phyloP scores from a whole-genome alignment of 495 filamentous ascomycete species.

The Hyaloscypha variabilis region DNA sequence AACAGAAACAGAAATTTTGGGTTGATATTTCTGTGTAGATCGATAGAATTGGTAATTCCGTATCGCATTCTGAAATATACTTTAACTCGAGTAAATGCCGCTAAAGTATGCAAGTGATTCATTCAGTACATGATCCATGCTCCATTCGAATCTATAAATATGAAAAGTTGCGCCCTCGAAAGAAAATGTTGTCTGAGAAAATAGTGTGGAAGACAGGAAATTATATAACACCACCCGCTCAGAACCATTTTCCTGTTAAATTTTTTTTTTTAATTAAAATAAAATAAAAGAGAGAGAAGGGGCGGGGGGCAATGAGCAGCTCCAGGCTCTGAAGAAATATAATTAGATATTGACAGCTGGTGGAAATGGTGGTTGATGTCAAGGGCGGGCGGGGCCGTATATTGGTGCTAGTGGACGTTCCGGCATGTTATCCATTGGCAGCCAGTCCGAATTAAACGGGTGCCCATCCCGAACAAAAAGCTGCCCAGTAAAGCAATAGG shows the following conservation, averaged over 20 bases:
- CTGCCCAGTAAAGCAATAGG: conserved; percentile 1
- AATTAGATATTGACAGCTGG: not conserved
- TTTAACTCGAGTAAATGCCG: not conserved
- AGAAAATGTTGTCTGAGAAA: not conserved
- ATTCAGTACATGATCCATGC: not conserved
- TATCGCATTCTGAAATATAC: not conserved
- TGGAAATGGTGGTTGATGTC: conserved; percentile 4
- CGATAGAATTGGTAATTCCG: not conserved
- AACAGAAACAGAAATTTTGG: not conserved
- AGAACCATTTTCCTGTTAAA: too few relatives aligned
- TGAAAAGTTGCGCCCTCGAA: not conserved
- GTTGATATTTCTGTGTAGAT: not conserved
- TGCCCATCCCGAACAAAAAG: not conserved
- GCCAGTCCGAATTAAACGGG: not conserved
- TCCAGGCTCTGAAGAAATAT: not conserved
- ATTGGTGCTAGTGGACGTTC: conserved; percentile 2
- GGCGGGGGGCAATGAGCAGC: not conserved
- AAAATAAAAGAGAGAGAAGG: too few relatives aligned
- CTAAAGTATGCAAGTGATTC: not conserved
- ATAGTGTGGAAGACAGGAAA: not conserved
- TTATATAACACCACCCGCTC: not conserved
- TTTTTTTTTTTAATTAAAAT: too few relatives aligned
- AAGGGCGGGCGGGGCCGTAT: not conserved
- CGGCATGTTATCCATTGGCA: not conserved
- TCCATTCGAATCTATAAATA: not conserved